Evolutionary conservation across 768 basidiomycete genomes (phyloP).

Genomic region (Suillus hirtellus): DNA sequence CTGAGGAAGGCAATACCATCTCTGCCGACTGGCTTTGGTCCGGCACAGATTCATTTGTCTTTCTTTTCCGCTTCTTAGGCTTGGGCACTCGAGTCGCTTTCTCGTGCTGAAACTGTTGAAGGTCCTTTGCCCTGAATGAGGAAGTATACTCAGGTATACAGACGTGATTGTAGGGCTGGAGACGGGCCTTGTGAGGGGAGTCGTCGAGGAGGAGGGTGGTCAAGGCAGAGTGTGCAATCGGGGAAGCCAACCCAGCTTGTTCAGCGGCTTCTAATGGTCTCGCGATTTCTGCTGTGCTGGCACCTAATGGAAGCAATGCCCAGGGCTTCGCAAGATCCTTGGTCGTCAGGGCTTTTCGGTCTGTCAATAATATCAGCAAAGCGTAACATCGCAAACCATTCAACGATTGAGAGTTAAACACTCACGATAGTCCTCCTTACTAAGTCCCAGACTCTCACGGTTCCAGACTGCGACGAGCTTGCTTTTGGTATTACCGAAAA

Average conservation of each 20-base stretch:
- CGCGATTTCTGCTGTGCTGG: slow-evolving; percentile 9
- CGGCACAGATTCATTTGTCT: slow-evolving; percentile 5
- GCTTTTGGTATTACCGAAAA: slow-evolving; percentile 48
- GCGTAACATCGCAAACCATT: not conserved
- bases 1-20: slow-evolving; percentile 3
- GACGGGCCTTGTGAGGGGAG: slow-evolving; percentile 52
- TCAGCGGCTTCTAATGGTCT: slow-evolving; percentile 1
- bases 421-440: slow-evolving; percentile 63
- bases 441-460: slow-evolving; percentile 74
- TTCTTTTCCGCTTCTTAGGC: slow-evolving; percentile 7
- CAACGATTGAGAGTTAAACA: slow-evolving; percentile 25
- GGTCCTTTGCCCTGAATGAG: slow-evolving; percentile 41
- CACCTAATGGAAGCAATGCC: slow-evolving; percentile 37
- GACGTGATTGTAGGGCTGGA: slow-evolving; percentile 83
- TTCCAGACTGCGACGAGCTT: slow-evolving; percentile 72
- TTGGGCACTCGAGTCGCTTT: slow-evolving; percentile 14
- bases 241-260: slow-evolving; percentile 1
- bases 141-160: slow-evolving; percentile 70
- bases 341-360: slow-evolving; percentile 45
- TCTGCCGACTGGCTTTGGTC: slow-evolving; percentile 9
- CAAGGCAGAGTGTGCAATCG: slow-evolving; percentile 39
- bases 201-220: slow-evolving; percentile 56
- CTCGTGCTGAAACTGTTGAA: slow-evolving; percentile 28
- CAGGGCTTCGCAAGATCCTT: slow-evolving; percentile 78
- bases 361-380: slow-evolving; percentile 12